A percentile compares a stretch with the other conserved stretches of the same genome.
Evolutionary conservation across 148 eudicot genomes (phyloP).

Genomic region (Rhododendron kiyosumense): DNA sequence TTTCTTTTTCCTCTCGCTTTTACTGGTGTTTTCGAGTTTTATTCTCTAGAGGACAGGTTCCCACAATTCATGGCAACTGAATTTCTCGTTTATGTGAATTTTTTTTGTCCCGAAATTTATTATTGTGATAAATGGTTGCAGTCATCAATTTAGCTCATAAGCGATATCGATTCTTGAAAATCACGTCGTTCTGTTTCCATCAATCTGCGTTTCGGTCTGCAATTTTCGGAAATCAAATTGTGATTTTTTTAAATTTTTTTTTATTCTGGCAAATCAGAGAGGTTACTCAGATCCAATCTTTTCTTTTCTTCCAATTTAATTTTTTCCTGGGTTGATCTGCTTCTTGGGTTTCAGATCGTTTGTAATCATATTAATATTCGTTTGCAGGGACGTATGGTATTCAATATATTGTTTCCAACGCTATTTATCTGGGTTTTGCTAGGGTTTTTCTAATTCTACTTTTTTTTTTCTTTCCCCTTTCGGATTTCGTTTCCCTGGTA

Average conservation of each 20-base stretch:
- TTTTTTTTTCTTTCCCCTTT: background rate
- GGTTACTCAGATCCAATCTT: slow-evolving; percentile 11
- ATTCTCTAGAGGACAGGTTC: background rate
- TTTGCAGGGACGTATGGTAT: background rate
- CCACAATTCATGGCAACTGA: background rate
- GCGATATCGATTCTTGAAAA: background rate
- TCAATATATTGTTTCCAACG: background rate
- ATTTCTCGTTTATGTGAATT: background rate
- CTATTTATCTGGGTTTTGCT: slow-evolving; percentile 17
- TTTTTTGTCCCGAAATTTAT: background rate
- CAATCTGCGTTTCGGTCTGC: slow-evolving; percentile 18
- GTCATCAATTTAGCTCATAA: background rate
- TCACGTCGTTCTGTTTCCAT: background rate
- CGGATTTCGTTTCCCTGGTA: background rate
- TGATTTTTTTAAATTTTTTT: background rate
- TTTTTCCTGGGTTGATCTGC: slow-evolving; percentile 6
- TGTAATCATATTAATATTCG: background rate
- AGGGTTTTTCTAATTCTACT: background rate
- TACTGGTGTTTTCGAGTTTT: background rate
- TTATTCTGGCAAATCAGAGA: background rate
- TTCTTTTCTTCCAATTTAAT: background rate
- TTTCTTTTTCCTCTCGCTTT: background rate
- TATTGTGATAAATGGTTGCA: background rate
- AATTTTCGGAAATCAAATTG: slow-evolving; percentile 7
- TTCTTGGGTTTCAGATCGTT: slow-evolving; percentile 12